These are phyloP conservation scores for Cryptococcus sp. DNA, from an alignment of 1,284 basidiomycete genomes.

Conservation along the genomic window DNA sequence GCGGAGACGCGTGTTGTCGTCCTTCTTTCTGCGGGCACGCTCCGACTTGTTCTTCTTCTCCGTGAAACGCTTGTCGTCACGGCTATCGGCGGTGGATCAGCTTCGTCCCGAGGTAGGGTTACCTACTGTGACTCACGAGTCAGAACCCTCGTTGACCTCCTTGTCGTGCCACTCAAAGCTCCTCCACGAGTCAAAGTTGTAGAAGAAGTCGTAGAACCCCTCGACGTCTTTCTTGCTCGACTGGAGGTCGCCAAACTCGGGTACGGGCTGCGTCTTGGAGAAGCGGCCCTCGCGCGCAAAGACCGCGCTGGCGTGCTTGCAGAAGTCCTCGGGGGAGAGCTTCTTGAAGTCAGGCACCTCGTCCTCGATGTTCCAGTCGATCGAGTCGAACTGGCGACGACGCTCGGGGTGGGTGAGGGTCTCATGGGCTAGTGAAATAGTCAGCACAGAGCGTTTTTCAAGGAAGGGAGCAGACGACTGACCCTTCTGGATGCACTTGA, in stretches of 20 bases:
- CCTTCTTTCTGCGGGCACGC: conserved; percentile 94
- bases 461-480: conserved; percentile 5
- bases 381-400: conserved; percentile 93
- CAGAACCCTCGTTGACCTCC: conserved; percentile 96
- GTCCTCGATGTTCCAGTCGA: conserved; percentile 82
- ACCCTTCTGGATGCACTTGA: conserved; percentile 97
- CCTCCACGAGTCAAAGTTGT: conserved; percentile 98
- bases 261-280: conserved; percentile 83
- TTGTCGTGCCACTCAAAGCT: conserved; percentile 98
- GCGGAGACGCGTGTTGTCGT: conserved; percentile 88
- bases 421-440: conserved; percentile 64
- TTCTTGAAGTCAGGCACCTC: conserved; percentile 63
- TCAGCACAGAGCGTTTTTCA: background rate
- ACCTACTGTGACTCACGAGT: conserved; percentile 62
- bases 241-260: conserved; percentile 68
- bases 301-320: conserved; percentile 63
- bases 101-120: background rate
- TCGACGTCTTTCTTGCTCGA: conserved; percentile 81
- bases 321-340: conserved; percentile 56
- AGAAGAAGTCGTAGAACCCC: conserved; percentile 97
- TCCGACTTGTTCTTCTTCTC: conserved; percentile 99
- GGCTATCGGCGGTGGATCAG: conserved; percentile 54
- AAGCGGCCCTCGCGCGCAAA: conserved; percentile 91
- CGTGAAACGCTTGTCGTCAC: conserved; percentile 97
- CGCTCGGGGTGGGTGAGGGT: conserved; percentile 82